phyloP scores from a whole-genome alignment of 2,329 filamentous ascomycete species.

The Penicillium sp. region DNA sequence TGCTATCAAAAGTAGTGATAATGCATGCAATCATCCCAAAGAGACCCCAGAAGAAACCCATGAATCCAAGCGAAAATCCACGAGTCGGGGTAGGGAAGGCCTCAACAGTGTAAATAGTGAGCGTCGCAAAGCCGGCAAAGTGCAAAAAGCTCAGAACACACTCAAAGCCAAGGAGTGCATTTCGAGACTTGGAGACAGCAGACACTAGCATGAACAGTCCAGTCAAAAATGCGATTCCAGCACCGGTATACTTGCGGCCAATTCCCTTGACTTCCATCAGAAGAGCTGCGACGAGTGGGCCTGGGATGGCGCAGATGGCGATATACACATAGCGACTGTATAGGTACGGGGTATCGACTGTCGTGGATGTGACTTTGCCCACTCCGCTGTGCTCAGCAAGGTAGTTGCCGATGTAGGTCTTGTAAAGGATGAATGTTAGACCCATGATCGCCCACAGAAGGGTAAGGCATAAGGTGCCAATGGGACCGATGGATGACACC shows the following conservation, averaged over 20 bases:
- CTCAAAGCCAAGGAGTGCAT: slow-evolving; percentile 11
- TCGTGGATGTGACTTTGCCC: slow-evolving; percentile 5
- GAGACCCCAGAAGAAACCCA: slow-evolving; percentile 14
- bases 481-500: background rate
- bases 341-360: slow-evolving; percentile 12
- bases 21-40: slow-evolving; percentile 16
- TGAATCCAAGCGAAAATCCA: slow-evolving; percentile 11
- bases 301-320: slow-evolving; percentile 17
- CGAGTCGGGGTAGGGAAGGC: slow-evolving; percentile 11
- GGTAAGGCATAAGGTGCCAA: slow-evolving; percentile 5
- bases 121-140: slow-evolving; percentile 11
- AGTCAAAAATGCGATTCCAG: slow-evolving; percentile 14
- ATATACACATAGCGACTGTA: slow-evolving; percentile 18
- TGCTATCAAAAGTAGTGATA: slow-evolving; percentile 10
- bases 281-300: slow-evolving; percentile 12
- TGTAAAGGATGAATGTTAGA: slow-evolving; percentile 18
- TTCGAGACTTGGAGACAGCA: slow-evolving; percentile 7
- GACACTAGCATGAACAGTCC: slow-evolving; percentile 19
- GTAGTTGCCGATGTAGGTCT: slow-evolving; percentile 17
- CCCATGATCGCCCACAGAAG: slow-evolving; percentile 17
- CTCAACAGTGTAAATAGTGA: slow-evolving; percentile 20
- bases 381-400: slow-evolving; percentile 8
- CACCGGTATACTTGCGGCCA: slow-evolving; percentile 17
- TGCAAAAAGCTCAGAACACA: slow-evolving; percentile 18
- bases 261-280: slow-evolving; percentile 13